These are phyloP conservation scores for Leucocoprinus birnbaumii DNA, from an alignment of 768 basidiomycete species.

Conservation along the genomic window DNA sequence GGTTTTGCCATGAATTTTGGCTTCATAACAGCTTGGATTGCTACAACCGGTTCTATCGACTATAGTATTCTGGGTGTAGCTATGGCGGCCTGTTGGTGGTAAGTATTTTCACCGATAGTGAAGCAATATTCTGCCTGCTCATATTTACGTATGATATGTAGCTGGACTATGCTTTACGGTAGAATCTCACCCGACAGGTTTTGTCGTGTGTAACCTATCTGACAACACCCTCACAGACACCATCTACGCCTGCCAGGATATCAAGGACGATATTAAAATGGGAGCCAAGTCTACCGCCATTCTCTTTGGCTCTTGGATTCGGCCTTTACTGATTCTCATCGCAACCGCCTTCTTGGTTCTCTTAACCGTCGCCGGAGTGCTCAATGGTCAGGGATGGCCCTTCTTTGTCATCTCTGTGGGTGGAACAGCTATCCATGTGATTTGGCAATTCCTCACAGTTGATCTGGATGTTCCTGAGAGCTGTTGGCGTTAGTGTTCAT, in stretches of 20 bases:
- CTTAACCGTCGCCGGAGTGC: constrained; percentile 49
- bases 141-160: constrained; percentile 16
- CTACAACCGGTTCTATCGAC: constrained; percentile 31
- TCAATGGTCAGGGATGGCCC: constrained; percentile 48
- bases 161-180: constrained; percentile 53
- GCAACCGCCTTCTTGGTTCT: constrained; percentile 48
- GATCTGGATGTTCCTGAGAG: constrained; percentile 40
- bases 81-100: constrained; percentile 47
- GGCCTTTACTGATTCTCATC: constrained; percentile 52
- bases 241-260: constrained; percentile 80
- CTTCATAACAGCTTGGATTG: constrained; percentile 45
- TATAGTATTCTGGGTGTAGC: constrained; percentile 28
- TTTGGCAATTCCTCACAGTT: constrained; percentile 46
- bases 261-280: constrained; percentile 65
- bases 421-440: constrained; percentile 38
- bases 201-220: not conserved
- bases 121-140: not conserved
- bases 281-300: constrained; percentile 80
- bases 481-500: constrained; percentile 38
- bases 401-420: constrained; percentile 46
- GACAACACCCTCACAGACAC: constrained; percentile 42
- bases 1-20: constrained; percentile 59
- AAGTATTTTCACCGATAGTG: constrained; percentile 10
- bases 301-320: constrained; percentile 60
- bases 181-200: not conserved